These are phyloP conservation scores for Plasmopara viticola DNA, from an alignment of 352 stramenopile species.

Conservation along the genomic window DNA sequence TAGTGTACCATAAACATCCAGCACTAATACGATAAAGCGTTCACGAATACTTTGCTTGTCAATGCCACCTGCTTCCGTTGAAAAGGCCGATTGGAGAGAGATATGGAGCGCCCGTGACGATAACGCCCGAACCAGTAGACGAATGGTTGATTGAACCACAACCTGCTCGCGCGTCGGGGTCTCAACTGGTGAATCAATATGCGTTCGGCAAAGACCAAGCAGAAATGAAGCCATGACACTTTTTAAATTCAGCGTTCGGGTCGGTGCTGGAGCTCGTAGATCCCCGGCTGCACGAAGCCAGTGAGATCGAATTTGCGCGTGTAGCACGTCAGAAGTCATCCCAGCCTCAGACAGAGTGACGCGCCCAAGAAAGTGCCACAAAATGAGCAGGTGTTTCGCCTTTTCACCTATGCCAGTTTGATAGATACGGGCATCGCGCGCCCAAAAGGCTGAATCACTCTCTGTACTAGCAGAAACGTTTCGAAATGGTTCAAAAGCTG, in stretches of 20 bases:
- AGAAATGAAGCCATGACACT: slow-evolving; percentile 3
- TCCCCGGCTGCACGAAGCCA: slow-evolving; percentile 1
- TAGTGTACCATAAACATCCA: slow-evolving; percentile 1
- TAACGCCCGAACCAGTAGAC: slow-evolving; percentile 4
- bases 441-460: slow-evolving; percentile 1
- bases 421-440: not conserved
- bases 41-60: slow-evolving; percentile 1
- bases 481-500: not conserved
- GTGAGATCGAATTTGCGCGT: slow-evolving; percentile 1
- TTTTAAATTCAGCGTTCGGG: not conserved
- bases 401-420: slow-evolving; percentile 2
- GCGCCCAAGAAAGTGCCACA: slow-evolving; percentile 1
- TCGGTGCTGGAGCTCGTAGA: not conserved
- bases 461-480: not conserved
- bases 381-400: slow-evolving; percentile 4
- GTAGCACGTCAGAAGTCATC: not conserved
- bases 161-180: not conserved
- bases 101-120: slow-evolving; percentile 3
- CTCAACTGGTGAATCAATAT: not conserved
- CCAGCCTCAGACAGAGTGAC: slow-evolving; percentile 1
- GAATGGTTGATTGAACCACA: slow-evolving; percentile 1
- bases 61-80: not conserved
- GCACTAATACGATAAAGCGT: slow-evolving; percentile 1
- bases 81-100: not conserved
- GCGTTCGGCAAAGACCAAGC: slow-evolving; percentile 1